Evolutionary conservation across 2,329 filamentous ascomycete species (phyloP).

Genomic region (Clarireedia paspali): DNA sequence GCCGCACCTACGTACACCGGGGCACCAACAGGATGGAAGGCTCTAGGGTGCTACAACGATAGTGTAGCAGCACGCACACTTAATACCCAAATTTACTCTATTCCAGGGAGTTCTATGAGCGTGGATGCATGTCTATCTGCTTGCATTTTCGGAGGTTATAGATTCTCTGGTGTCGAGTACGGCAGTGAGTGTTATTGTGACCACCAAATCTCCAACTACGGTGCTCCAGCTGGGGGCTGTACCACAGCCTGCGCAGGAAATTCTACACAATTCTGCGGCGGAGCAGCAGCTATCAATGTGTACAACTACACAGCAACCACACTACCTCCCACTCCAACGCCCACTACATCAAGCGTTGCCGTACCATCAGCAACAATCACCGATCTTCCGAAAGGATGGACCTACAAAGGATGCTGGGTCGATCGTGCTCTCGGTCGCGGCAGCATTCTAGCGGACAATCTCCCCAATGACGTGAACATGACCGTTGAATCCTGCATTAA

Average conservation of each 20-base stretch:
- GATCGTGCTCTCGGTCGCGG: constrained; percentile 17
- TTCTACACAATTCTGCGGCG: constrained; percentile 28
- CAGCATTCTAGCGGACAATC: constrained; percentile 12
- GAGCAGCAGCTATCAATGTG: constrained; percentile 19
- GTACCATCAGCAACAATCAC: constrained; percentile 11
- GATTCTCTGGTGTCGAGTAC: constrained; percentile 30
- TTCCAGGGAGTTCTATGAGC: constrained; percentile 15
- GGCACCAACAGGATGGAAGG: constrained; percentile 14
- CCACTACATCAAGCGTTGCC: not conserved
- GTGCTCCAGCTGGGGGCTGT: constrained; percentile 14
- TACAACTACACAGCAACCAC: constrained; percentile 15
- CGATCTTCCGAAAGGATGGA: constrained; percentile 18
- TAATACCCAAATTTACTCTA: constrained; percentile 10
- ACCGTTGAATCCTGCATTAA: constrained; percentile 19
- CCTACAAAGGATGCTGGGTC: constrained; percentile 20
- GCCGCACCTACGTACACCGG: constrained; percentile 6
- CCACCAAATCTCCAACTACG: constrained; percentile 9
- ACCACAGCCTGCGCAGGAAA: constrained; percentile 23
- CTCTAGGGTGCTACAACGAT: constrained; percentile 21
- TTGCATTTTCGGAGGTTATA: constrained; percentile 21
- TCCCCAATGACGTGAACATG: constrained; percentile 11
- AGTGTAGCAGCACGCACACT: constrained; percentile 16
- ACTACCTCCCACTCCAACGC: constrained; percentile 5
- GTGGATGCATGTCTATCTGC: constrained; percentile 27
- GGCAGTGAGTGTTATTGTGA: constrained; percentile 24